These are phyloP conservation scores for Daldinia grandis DNA, from an alignment of 495 filamentous ascomycete species.

Conservation along the genomic window DNA sequence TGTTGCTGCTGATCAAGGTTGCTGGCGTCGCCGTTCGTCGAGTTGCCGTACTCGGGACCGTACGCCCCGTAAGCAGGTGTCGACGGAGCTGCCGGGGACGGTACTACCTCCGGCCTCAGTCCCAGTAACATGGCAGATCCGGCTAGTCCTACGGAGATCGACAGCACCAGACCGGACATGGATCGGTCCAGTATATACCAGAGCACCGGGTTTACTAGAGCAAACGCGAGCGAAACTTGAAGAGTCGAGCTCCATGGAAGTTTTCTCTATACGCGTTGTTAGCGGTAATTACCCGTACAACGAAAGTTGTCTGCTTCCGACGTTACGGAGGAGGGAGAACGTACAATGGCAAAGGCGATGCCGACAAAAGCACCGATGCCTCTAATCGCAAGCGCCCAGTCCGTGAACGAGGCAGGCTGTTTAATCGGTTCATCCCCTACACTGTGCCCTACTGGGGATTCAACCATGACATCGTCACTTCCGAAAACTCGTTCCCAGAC, in stretches of 20 bases:
- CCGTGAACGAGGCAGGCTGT: constrained; percentile 49
- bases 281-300: constrained; percentile 11
- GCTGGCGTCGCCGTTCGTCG: constrained; percentile 1
- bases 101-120: constrained; percentile 79
- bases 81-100: constrained; percentile 57
- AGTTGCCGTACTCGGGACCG: constrained; percentile 42
- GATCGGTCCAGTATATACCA: constrained; percentile 97
- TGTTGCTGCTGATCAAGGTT: constrained; percentile 17
- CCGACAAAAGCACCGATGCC: constrained; percentile 94
- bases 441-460: constrained; percentile 22
- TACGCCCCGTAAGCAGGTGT: constrained; percentile 9
- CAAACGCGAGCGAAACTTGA: constrained; percentile 89
- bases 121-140: constrained; percentile 78
- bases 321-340: constrained; percentile 39
- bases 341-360: constrained; percentile 94
- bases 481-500: constrained; percentile 59
- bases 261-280: constrained; percentile 66
- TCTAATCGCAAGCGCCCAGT: constrained; percentile 84
- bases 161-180: constrained; percentile 80
- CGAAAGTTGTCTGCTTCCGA: constrained; percentile 7
- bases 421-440: constrained; percentile 31
- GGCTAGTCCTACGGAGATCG: constrained; percentile 70
- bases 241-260: constrained; percentile 93
- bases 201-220: constrained; percentile 89
- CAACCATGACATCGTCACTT: constrained; percentile 22